Evolutionary conservation across 352 stramenopile genomes (phyloP).

Genomic region (Pythium volutum): DNA sequence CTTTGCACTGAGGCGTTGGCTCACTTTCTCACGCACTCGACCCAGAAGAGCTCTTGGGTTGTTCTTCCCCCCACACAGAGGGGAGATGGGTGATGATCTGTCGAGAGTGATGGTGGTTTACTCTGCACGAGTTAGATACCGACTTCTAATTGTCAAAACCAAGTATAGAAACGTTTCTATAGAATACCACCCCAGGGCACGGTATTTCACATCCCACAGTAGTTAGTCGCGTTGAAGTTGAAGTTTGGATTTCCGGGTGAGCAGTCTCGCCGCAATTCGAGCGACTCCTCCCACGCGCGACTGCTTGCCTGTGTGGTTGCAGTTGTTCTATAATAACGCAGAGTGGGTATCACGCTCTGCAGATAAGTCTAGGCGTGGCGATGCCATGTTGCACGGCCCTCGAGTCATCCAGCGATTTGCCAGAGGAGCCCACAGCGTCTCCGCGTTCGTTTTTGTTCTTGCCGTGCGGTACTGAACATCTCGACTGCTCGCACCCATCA

Average conservation of each 20-base stretch:
- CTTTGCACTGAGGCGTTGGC: neutral
- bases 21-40: neutral
- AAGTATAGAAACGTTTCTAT: neutral
- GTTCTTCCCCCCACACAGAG: neutral
- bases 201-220: neutral
- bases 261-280: no score
- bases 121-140: neutral
- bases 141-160: neutral
- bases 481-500: no score
- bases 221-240: neutral
- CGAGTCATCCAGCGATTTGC: no score
- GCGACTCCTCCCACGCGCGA: neutral
- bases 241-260: constrained; percentile 1
- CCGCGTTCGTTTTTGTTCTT: neutral
- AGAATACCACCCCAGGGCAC: neutral
- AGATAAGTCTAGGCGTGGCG: no score
- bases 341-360: no score
- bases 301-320: neutral
- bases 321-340: neutral
- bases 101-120: constrained; percentile 11
- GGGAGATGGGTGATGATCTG: neutral
- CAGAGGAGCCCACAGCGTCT: no score
- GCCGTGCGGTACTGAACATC: neutral
- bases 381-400: no score
- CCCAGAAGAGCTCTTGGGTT: neutral